These are phyloP conservation scores for Picochlorum costavermella DNA, from an alignment of 139 green algal species.

Conservation along the genomic window DNA sequence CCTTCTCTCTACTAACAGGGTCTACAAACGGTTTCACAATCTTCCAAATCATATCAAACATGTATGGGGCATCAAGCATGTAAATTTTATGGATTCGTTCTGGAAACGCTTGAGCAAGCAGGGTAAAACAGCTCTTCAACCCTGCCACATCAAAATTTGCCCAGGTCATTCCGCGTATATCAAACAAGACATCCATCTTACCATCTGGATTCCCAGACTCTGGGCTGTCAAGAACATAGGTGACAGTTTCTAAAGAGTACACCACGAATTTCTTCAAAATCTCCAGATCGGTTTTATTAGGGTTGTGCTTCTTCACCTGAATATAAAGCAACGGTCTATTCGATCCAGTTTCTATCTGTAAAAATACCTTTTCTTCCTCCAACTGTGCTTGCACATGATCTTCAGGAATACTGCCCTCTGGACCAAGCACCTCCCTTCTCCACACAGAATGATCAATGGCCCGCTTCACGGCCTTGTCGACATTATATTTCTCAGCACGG, in stretches of 20 bases:
- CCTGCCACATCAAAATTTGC: not conserved
- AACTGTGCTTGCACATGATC: slow-evolving; percentile 11
- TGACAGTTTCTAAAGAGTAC: slow-evolving; percentile 12
- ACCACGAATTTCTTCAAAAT: slow-evolving; percentile 13
- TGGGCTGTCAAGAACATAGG: not conserved
- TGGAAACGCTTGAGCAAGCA: slow-evolving; percentile 9
- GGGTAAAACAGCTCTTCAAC: not conserved
- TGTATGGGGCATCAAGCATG: slow-evolving; percentile 11
- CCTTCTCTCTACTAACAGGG: slow-evolving; percentile 5
- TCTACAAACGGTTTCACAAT: slow-evolving; percentile 7
- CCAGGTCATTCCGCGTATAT: slow-evolving; percentile 3
- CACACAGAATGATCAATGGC: not conserved
- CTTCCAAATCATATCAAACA: slow-evolving; percentile 6
- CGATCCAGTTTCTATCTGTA: slow-evolving; percentile 7
- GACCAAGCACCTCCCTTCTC: not conserved
- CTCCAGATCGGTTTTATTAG: not conserved
- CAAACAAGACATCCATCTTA: slow-evolving; percentile 14
- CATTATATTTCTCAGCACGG: slow-evolving; percentile 2
- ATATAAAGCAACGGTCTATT: not conserved
- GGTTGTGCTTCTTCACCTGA: not conserved
- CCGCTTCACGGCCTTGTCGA: not conserved
- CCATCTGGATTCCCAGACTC: not conserved
- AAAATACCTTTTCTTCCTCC: slow-evolving; percentile 3
- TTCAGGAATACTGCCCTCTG: not conserved
- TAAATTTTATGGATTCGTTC: slow-evolving; percentile 17